Base-by-base conservation (phyloP, 2,329 filamentous ascomycete species). In the Diaporthe batatas region DNA sequence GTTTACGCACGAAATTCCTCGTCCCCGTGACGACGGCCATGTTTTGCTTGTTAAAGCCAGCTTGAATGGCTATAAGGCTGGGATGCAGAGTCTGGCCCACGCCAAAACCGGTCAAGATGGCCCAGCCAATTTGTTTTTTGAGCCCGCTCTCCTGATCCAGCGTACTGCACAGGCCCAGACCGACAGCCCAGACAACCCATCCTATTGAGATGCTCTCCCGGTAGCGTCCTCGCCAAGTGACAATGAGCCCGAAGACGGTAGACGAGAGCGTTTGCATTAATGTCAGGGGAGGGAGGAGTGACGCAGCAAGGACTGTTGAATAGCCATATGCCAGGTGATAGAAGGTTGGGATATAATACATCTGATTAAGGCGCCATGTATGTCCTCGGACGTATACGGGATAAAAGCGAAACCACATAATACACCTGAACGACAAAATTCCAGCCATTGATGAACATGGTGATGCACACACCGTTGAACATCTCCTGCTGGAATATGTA, bases 321-420 rank as follows among this genome's bases (percentile, higher is more conserved):
- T 65, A 70, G 3, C 73, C 72, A n/a, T 68, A 72, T 69, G 73
- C 74, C 25, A 76, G 70, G 36, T 76, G 75, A 44, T 75, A 76
- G 55, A 73, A 76, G 62, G 75, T 16, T 62, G 75, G 25, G 65
- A 74, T 70, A 25, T 76, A 75, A n/a, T n/a, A n/a, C n/a, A n/a
- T n/a, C n/a, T n/a, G n/a, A n/a, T n/a, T n/a, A n/a, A n/a, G n/a
- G n/a, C n/a, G n/a, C n/a, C n/a, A n/a, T n/a, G n/a, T n/a, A n/a
- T n/a, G n/a, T n/a, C n/a, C n/a, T n/a, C n/a, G n/a, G n/a, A n/a
- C n/a, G n/a, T n/a, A n/a, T n/a, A n/a, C n/a, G n/a, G n/a, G n/a
- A n/a, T n/a, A n/a, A n/a, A n/a, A n/a, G n/a, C n/a, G n/a, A n/a
- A n/a, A n/a, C n/a, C n/a, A n/a, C n/a, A n/a, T n/a, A n/a, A 39